A percentile compares a stretch with the other conserved stretches of the same genome.
Evolutionary conservation across 2,329 filamentous ascomycete species (phyloP).

Genomic region (Emericellopsis cladophorae): DNA sequence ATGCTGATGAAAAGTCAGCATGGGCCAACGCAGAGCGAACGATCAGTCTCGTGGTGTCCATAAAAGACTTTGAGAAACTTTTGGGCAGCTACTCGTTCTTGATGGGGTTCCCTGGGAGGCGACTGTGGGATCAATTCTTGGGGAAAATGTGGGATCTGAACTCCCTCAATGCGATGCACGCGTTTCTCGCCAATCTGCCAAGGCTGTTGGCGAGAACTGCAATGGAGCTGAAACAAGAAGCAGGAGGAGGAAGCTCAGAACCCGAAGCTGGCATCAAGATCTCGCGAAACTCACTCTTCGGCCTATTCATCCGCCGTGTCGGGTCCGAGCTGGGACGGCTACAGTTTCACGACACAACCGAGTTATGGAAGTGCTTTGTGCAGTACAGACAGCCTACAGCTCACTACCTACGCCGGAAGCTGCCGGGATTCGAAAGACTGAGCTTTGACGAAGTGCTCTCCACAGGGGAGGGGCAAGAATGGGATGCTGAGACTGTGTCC

Average conservation of each 20-base stretch:
- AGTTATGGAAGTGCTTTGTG: conserved; percentile 74
- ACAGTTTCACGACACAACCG: conserved; percentile 65
- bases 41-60: conserved; percentile 38
- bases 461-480: conserved; percentile 35
- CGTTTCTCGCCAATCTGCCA: conserved; percentile 54
- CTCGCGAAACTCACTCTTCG: conserved; percentile 65
- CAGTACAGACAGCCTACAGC: conserved; percentile 69
- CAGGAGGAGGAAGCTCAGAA: conserved; percentile 31
- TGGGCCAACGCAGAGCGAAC: conserved; percentile 37
- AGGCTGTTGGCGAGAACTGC: conserved; percentile 48
- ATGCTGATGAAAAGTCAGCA: conserved; percentile 12
- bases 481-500: conserved; percentile 27
- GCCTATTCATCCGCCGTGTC: conserved; percentile 64
- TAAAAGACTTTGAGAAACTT: conserved; percentile 47
- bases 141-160: conserved; percentile 73
- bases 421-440: conserved; percentile 42
- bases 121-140: conserved; percentile 81
- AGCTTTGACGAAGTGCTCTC: conserved; percentile 46
- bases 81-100: conserved; percentile 37
- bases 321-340: conserved; percentile 70
- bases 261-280: conserved; percentile 44
- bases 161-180: conserved; percentile 67
- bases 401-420: conserved; percentile 48
- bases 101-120: conserved; percentile 55
- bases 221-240: conserved; percentile 36